Conservation (phyloP, 352 stramenopile species). For the Pythium sukuiense region DNA sequence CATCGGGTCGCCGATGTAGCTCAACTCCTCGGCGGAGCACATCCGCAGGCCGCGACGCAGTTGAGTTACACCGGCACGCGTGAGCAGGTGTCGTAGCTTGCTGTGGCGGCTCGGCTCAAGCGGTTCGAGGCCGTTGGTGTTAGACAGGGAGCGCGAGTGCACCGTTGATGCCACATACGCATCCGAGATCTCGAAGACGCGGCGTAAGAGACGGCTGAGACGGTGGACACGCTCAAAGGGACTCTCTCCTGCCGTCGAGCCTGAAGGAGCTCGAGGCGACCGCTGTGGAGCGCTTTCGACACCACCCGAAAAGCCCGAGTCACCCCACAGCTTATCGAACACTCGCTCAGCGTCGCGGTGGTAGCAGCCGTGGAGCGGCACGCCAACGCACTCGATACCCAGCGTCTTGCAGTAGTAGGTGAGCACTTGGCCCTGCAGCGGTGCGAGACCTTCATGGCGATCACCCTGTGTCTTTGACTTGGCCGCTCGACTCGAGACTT, state of each 20-base stretch:
- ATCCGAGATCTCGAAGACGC: conserved; percentile 85
- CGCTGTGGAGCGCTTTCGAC: conserved; percentile 23
- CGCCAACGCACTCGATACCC: conserved; percentile 62
- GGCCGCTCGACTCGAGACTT: conserved; percentile 17
- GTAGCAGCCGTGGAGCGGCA: conserved; percentile 71
- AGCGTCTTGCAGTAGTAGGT: conserved; percentile 82
- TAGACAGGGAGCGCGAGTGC: conserved; percentile 47
- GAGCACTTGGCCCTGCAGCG: conserved; percentile 68
- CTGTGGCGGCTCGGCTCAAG: conserved; percentile 63
- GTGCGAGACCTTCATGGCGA: conserved; percentile 43
- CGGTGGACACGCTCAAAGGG: conserved; percentile 62
- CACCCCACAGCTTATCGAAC: conserved; percentile 80
- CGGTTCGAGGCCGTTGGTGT: conserved; percentile 41
- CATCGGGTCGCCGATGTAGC: conserved; percentile 84
- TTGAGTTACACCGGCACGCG: conserved; percentile 57
- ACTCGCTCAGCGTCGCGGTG: conserved; percentile 82
- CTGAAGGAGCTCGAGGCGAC: conserved; percentile 26
- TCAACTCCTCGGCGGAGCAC: conserved; percentile 61
- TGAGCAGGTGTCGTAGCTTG: conserved; percentile 61
- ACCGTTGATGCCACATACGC: conserved; percentile 80
- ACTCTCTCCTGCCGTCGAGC: conserved; percentile 29
- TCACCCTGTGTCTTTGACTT: conserved; percentile 26
- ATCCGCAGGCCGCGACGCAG: conserved; percentile 67
- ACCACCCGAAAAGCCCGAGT: conserved; percentile 37
- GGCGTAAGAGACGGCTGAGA: conserved; percentile 65